Evolutionary conservation across 2,329 filamentous ascomycete genomes (phyloP).

Genomic region (Fusarium sp.): DNA sequence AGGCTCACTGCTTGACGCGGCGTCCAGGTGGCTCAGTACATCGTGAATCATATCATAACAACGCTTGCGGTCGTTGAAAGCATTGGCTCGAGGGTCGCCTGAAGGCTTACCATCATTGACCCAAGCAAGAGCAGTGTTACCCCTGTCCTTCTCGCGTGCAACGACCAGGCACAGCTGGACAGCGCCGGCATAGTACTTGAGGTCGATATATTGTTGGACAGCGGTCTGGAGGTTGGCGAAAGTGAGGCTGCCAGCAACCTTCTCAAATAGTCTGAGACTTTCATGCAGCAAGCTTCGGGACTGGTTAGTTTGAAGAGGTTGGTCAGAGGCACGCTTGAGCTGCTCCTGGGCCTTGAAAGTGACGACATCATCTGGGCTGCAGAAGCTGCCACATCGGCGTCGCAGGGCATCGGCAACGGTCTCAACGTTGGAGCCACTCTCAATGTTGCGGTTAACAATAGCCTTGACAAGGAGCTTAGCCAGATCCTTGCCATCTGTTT

Average conservation of each 20-base stretch:
- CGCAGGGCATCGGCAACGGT: slow-evolving; percentile 95
- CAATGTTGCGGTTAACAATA: slow-evolving; percentile 97
- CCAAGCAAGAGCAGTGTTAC: slow-evolving; percentile 86
- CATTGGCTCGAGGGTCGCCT: slow-evolving; percentile 73
- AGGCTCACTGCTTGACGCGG: slow-evolving; percentile 73
- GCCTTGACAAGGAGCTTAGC: slow-evolving; percentile 96
- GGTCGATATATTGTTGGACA: slow-evolving; percentile 79
- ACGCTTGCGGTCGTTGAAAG: slow-evolving; percentile 76
- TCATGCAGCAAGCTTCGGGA: slow-evolving; percentile 86
- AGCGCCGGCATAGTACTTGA: slow-evolving; percentile 93
- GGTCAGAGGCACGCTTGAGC: slow-evolving; percentile 86
- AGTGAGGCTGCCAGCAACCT: slow-evolving; percentile 85
- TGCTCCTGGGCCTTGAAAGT: slow-evolving; percentile 99
- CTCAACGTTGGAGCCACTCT: slow-evolving; percentile 96
- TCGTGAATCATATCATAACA: slow-evolving; percentile 91
- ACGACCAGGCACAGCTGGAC: slow-evolving; percentile 88
- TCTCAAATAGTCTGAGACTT: slow-evolving; percentile 86
- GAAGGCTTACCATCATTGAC: slow-evolving; percentile 83
- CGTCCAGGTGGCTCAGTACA: slow-evolving; percentile 82
- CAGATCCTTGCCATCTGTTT: slow-evolving; percentile 81
- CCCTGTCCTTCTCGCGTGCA: slow-evolving; percentile 85
- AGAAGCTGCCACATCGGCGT: slow-evolving; percentile 94
- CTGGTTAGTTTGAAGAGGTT: slow-evolving; percentile 77
- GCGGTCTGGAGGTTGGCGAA: slow-evolving; percentile 83
- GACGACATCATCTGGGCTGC: slow-evolving; percentile 94